phyloP scores from a whole-genome alignment of 192 early-diverging fungal species.

The Coemansia sp. region DNA sequence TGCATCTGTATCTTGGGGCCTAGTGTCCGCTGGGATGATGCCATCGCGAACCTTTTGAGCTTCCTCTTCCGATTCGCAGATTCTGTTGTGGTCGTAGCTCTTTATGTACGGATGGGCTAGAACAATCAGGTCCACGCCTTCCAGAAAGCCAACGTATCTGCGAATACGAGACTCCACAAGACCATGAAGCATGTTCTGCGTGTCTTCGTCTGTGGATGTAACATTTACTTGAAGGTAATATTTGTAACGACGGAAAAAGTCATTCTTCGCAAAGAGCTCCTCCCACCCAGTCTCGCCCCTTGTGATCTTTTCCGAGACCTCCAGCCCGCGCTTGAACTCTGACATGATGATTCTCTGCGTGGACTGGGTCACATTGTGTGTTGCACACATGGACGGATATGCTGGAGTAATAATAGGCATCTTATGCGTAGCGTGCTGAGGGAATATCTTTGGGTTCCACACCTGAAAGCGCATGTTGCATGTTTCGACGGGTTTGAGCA shows the following conservation, averaged over 20 bases:
- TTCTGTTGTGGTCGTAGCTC: constrained; percentile 69
- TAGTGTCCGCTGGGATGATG: constrained; percentile 26
- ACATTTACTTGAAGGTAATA: constrained; percentile 90
- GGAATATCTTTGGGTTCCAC: constrained; percentile 93
- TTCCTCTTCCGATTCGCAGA: constrained; percentile 69
- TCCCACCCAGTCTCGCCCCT: constrained; percentile 73
- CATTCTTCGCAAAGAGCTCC: constrained; percentile 82
- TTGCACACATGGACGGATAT: constrained; percentile 97
- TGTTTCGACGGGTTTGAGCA: constrained; percentile 84
- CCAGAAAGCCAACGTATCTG: constrained; percentile 82
- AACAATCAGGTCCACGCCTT: constrained; percentile 67
- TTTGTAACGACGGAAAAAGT: constrained; percentile 85
- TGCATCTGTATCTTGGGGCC: not conserved
- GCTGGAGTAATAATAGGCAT: constrained; percentile 99
- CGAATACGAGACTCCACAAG: constrained; percentile 90
- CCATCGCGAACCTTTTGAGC: constrained; percentile 67
- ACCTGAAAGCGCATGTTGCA: constrained; percentile 84
- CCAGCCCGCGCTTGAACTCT: constrained; percentile 82
- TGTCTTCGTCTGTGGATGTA: constrained; percentile 69
- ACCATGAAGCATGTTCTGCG: constrained; percentile 80
- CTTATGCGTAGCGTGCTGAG: constrained; percentile 73
- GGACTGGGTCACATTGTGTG: constrained; percentile 91
- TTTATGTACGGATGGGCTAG: constrained; percentile 92
- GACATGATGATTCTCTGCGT: constrained; percentile 79
- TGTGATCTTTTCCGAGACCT: constrained; percentile 77